Evolutionary conservation across 805 yeast genomes (phyloP).

Genomic region (Candida wancherniae): DNA sequence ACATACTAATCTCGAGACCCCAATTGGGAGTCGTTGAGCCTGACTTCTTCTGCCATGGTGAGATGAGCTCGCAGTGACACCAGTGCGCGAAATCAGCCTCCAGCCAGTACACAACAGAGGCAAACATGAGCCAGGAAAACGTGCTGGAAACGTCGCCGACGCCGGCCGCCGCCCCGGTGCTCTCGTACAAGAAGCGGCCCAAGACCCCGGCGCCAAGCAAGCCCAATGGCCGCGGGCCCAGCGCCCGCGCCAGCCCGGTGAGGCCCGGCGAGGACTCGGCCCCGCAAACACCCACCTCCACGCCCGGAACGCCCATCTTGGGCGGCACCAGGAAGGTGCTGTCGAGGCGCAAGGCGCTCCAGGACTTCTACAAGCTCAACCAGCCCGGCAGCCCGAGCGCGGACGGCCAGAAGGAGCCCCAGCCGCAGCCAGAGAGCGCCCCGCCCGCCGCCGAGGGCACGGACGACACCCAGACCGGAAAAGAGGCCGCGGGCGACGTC

Average conservation of each 20-base stretch:
- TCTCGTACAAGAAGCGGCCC: slow-evolving; percentile 29
- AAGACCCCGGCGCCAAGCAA: background rate
- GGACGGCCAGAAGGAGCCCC: background rate
- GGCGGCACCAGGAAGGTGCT: slow-evolving; percentile 28
- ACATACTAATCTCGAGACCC: slow-evolving; percentile 80
- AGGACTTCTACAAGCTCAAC: slow-evolving; percentile 36
- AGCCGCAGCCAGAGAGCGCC: background rate
- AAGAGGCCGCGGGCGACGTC: slow-evolving; percentile 1
- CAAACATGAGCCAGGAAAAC: no score
- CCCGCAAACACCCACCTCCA: slow-evolving; percentile 1
- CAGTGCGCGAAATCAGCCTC: no score
- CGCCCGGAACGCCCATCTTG: slow-evolving; percentile 5
- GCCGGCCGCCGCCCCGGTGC: slow-evolving; percentile 15
- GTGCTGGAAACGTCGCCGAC: no score
- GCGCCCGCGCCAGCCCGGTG: no score
- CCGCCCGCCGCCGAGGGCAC: no score
- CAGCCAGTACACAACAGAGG: no score
- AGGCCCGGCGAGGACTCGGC: no score
- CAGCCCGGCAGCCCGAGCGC: background rate
- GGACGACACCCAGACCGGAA: background rate
- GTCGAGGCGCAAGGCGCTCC: slow-evolving; percentile 38
- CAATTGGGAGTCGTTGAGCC: slow-evolving; percentile 70
- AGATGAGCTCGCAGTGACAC: no score
- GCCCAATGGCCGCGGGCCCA: no score
- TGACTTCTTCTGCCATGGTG: slow-evolving; percentile 22